phyloP scores from a whole-genome alignment of 225 moss, liverwort and hornwort species.

The Straminergon stramineum region DNA sequence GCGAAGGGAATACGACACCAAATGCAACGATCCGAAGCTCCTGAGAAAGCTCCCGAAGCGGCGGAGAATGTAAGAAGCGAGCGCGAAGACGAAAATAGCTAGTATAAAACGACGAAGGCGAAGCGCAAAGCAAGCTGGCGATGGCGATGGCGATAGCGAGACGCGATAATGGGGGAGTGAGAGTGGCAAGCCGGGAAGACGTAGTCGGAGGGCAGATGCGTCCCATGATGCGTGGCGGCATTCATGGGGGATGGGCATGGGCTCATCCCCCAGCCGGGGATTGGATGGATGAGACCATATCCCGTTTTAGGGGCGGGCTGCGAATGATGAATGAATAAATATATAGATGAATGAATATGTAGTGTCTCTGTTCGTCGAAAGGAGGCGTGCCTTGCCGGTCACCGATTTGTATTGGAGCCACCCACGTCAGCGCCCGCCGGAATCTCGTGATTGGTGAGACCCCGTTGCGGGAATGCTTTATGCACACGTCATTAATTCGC shows the following conservation, averaged over 20 bases:
- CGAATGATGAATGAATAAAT: no score
- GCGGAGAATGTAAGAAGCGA: background rate
- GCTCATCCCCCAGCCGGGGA: background rate
- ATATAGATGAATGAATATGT: background rate
- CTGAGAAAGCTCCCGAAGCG: background rate
- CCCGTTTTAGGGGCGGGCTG: no score
- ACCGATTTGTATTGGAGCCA: background rate
- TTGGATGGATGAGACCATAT: background rate
- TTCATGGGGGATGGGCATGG: constrained; percentile 2
- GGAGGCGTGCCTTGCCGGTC: background rate
- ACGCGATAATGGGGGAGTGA: background rate
- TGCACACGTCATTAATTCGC: background rate
- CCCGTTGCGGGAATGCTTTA: background rate
- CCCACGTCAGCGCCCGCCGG: background rate
- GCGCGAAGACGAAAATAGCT: background rate
- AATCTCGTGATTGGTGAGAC: background rate
- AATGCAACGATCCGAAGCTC: background rate
- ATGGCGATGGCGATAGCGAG: background rate
- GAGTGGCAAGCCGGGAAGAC: background rate
- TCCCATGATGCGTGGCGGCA: constrained; percentile 1
- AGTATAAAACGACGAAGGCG: background rate
- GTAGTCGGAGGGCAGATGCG: background rate
- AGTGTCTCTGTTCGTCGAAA: background rate
- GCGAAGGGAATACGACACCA: background rate
- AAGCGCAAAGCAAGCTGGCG: background rate